Evolutionary conservation across 2,329 filamentous ascomycete species (phyloP).

Genomic region (Gnomoniopsis smithogilvyi): DNA sequence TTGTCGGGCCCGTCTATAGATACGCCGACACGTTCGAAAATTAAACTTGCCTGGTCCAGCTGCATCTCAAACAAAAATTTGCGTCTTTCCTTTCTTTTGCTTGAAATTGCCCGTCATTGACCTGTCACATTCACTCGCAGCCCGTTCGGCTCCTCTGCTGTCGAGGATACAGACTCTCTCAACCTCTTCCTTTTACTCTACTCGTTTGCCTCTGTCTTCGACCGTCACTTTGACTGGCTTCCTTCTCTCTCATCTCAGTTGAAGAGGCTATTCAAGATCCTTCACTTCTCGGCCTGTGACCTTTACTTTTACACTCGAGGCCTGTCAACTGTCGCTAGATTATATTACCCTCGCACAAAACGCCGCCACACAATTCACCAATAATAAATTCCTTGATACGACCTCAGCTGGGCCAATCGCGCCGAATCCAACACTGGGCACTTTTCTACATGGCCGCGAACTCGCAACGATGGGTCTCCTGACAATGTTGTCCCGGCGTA

Average conservation of each 20-base stretch:
- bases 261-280: neutral
- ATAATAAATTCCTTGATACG: neutral
- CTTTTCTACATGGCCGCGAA: constrained; percentile 3
- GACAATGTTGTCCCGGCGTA: constrained; percentile 31
- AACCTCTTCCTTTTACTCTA: neutral
- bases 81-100: too few species aligned
- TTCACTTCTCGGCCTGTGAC: neutral
- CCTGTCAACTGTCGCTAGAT: neutral
- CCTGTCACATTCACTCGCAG: too few species aligned
- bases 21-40: too few species aligned
- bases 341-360: neutral
- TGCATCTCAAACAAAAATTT: too few species aligned
- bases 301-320: too few species aligned
- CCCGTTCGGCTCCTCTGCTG: neutral
- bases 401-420: neutral
- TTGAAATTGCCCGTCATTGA: too few species aligned
- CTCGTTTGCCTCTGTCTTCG: neutral
- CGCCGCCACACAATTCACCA: neutral
- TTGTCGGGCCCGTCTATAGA: too few species aligned
- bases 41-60: too few species aligned
- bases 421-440: neutral
- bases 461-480: constrained; percentile 32
- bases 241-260: neutral
- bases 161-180: neutral
- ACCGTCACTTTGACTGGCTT: neutral